phyloP scores from a whole-genome alignment of 2,329 filamentous ascomycete genomes.

The Penicillium sp. region DNA sequence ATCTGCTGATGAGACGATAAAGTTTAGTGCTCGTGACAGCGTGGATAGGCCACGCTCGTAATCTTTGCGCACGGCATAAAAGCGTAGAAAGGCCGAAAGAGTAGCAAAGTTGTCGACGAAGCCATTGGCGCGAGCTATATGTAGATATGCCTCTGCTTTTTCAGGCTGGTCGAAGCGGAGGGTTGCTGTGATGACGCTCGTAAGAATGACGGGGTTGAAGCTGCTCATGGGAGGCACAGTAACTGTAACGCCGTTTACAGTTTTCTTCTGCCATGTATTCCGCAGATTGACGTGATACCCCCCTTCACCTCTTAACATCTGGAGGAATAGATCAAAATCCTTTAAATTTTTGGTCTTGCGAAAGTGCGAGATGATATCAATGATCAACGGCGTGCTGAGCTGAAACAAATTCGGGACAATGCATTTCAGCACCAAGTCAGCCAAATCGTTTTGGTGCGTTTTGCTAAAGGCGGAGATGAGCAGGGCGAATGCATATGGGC shows the following conservation, averaged over 20 bases:
- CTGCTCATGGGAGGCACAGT: constrained; percentile 32
- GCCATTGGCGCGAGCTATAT: constrained; percentile 30
- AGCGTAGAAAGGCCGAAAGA: constrained; percentile 36
- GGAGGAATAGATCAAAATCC: constrained; percentile 38
- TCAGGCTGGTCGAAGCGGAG: constrained; percentile 40
- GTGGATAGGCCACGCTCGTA: constrained; percentile 33
- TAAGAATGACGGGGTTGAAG: constrained; percentile 31
- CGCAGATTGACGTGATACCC: constrained; percentile 33
- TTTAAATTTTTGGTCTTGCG: constrained; percentile 39
- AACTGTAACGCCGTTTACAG: constrained; percentile 35
- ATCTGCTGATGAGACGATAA: constrained; percentile 32
- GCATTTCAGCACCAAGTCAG: constrained; percentile 35
- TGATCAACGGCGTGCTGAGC: constrained; percentile 32
- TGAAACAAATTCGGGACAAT: constrained; percentile 36
- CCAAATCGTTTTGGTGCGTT: constrained; percentile 37
- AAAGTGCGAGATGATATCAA: constrained; percentile 34
- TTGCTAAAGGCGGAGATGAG: constrained; percentile 38
- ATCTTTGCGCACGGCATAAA: constrained; percentile 32
- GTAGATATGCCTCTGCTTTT: constrained; percentile 39
- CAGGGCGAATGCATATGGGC: constrained; percentile 27
- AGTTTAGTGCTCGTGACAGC: constrained; percentile 32
- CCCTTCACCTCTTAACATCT: constrained; percentile 31
- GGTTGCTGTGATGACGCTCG: constrained; percentile 33
- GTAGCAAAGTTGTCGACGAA: constrained; percentile 35
- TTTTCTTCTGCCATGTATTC: constrained; percentile 21